Evolutionary conservation across 108 stramenopile species (phyloP).

Genomic region (Nitzschia sp.): DNA sequence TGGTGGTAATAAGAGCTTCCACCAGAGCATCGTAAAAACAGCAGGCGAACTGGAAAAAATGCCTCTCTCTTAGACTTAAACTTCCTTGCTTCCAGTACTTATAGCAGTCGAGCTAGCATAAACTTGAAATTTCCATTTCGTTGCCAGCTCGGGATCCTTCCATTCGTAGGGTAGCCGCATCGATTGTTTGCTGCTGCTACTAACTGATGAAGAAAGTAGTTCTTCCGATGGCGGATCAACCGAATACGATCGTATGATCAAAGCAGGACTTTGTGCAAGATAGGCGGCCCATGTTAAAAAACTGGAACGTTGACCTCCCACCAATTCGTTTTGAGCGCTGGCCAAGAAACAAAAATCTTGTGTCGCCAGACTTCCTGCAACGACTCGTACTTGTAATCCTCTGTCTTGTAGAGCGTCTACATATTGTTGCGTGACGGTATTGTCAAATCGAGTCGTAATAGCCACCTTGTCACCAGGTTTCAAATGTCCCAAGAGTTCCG

Average conservation of each 20-base stretch:
- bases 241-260: slow-evolving; percentile 4
- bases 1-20: too few species aligned
- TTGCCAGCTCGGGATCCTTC: neutral
- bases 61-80: too few species aligned
- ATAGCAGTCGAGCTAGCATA: neutral
- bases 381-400: slow-evolving; percentile 39
- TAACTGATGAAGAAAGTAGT: neutral
- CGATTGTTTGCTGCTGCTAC: neutral
- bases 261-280: slow-evolving; percentile 26
- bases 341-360: slow-evolving; percentile 64
- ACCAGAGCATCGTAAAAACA: too few species aligned
- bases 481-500: slow-evolving; percentile 34
- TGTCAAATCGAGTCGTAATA: slow-evolving; percentile 30
- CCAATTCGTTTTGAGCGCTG: slow-evolving; percentile 39
- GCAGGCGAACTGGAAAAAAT: too few species aligned
- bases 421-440: slow-evolving; percentile 19
- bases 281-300: slow-evolving; percentile 47
- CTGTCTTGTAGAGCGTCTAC: slow-evolving; percentile 34
- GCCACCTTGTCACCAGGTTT: slow-evolving; percentile 49
- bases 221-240: neutral
- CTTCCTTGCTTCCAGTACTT: too few species aligned
- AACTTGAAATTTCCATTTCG: neutral
- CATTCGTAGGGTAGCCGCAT: slow-evolving; percentile 3
- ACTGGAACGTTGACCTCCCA: slow-evolving; percentile 38
- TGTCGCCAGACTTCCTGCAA: slow-evolving; percentile 29